These are phyloP conservation scores for Spathaspora sp. DNA, from an alignment of 805 yeast species.

Conservation along the genomic window DNA sequence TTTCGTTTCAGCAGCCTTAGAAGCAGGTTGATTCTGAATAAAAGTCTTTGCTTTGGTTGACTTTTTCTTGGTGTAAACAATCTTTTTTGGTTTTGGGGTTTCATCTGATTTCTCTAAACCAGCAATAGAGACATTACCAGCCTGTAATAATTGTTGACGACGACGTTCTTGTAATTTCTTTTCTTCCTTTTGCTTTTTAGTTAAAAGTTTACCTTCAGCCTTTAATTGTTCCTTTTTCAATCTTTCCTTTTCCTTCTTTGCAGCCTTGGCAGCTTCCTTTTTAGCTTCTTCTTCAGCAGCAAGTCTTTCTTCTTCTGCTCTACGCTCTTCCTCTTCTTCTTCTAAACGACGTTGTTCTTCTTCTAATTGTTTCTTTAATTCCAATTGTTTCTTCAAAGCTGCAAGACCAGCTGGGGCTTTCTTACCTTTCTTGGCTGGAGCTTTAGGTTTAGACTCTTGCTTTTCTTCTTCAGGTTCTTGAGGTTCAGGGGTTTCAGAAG, in stretches of 20 bases:
- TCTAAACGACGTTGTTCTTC: constrained; percentile 72
- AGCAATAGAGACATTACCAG: constrained; percentile 70
- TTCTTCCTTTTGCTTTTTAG: constrained; percentile 94
- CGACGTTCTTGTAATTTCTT: constrained; percentile 83
- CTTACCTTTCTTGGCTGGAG: constrained; percentile 56
- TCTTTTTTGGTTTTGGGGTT: constrained; percentile 54
- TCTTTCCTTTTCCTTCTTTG: constrained; percentile 84
- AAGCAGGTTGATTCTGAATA: constrained; percentile 22
- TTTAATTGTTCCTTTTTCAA: constrained; percentile 84
- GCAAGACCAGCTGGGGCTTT: constrained; percentile 90
- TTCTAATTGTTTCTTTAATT: constrained; percentile 81
- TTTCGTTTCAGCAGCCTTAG: constrained; percentile 17
- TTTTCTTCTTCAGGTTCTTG: constrained; percentile 18
- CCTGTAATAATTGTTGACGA: constrained; percentile 75
- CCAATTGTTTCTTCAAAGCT: constrained; percentile 85
- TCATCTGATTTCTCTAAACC: constrained; percentile 51
- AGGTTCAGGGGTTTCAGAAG: constrained; percentile 33
- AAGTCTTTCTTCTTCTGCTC: constrained; percentile 48
- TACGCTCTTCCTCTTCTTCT: constrained; percentile 58
- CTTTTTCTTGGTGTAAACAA: constrained; percentile 72
- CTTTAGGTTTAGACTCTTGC: constrained; percentile 29
- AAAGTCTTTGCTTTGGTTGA: constrained; percentile 42
- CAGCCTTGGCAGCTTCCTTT: constrained; percentile 53
- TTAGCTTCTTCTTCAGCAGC: constrained; percentile 62
- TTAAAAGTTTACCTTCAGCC: constrained; percentile 91